phyloP scores from a whole-genome alignment of 345 rosid genomes.

The Draba incana region DNA sequence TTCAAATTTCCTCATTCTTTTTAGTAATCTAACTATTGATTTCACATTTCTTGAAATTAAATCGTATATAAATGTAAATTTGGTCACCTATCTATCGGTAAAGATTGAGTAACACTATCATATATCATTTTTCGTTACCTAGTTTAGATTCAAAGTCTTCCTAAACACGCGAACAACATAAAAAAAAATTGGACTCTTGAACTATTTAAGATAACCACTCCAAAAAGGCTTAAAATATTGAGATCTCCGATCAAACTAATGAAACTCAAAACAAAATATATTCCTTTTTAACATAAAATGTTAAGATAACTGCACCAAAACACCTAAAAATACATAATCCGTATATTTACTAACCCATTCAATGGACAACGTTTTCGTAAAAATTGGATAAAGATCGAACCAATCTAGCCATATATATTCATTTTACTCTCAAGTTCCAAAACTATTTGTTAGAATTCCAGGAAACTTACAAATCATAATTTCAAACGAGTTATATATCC shows the following conservation, averaged over 20 bases:
- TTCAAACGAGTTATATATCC: not conserved
- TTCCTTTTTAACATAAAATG: not conserved
- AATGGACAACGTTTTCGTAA: too few species aligned
- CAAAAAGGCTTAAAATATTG: too few species aligned
- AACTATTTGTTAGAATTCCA: too few species aligned
- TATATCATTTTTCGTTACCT: not conserved
- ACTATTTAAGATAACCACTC: too few species aligned
- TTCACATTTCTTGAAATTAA: too few species aligned
- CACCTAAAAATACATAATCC: not conserved
- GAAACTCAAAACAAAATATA: not conserved
- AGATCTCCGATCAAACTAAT: too few species aligned
- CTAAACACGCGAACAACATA: not conserved
- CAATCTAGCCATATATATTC: not conserved
- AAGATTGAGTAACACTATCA: too few species aligned
- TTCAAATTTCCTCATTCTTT: not conserved
- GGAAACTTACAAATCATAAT: too few species aligned
- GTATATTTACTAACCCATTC: too few species aligned
- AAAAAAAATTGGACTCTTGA: not conserved
- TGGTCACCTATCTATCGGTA: too few species aligned
- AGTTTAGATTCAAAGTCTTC: slow-evolving; percentile 2
- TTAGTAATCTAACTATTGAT: not conserved
- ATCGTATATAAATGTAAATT: not conserved
- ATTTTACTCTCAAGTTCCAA: too few species aligned
- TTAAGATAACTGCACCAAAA: not conserved
- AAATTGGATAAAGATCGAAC: too few species aligned